Percentiles rank a stretch among this genome's conserved stretches.
Evolutionary conservation across 192 early-diverging fungal species (phyloP).

Genomic region (Funneliformis geosporum): DNA sequence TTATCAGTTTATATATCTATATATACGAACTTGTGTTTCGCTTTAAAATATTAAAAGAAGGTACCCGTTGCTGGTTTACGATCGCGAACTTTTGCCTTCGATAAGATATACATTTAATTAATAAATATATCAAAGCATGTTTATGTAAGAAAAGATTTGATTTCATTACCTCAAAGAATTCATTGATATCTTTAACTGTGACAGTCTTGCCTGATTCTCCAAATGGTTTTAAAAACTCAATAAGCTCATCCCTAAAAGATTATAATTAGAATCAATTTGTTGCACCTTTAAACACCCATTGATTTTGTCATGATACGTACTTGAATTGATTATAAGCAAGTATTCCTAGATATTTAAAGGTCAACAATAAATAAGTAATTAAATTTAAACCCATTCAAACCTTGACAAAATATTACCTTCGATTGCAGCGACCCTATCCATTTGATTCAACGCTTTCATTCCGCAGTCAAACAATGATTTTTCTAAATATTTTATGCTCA

Average conservation of each 20-base stretch:
- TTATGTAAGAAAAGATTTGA: neutral
- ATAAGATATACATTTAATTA: neutral
- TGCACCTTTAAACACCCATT: neutral
- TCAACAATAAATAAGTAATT: neutral
- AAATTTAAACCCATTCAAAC: neutral
- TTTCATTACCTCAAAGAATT: constrained; percentile 65
- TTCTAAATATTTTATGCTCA: constrained; percentile 35
- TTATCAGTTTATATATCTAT: neutral
- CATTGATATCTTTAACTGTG: constrained; percentile 69
- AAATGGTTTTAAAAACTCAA: constrained; percentile 69
- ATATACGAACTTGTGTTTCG: neutral
- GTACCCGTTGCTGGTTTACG: neutral
- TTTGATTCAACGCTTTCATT: constrained; percentile 67
- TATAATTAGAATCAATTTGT: neutral
- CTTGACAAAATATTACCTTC: constrained; percentile 47
- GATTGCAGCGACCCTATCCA: constrained; percentile 74
- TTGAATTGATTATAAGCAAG: neutral
- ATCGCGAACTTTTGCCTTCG: neutral
- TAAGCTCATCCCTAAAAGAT: constrained; percentile 52
- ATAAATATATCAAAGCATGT: neutral
- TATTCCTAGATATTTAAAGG: neutral
- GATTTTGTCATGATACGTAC: neutral
- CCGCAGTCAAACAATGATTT: constrained; percentile 77
- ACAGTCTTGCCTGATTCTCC: constrained; percentile 74
- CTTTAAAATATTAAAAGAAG: neutral